Percentiles rank a stretch among this genome's conserved stretches.
Conservation (phyloP, 257 asterid genomes). For the Nicotiana noctiflora region DNA sequence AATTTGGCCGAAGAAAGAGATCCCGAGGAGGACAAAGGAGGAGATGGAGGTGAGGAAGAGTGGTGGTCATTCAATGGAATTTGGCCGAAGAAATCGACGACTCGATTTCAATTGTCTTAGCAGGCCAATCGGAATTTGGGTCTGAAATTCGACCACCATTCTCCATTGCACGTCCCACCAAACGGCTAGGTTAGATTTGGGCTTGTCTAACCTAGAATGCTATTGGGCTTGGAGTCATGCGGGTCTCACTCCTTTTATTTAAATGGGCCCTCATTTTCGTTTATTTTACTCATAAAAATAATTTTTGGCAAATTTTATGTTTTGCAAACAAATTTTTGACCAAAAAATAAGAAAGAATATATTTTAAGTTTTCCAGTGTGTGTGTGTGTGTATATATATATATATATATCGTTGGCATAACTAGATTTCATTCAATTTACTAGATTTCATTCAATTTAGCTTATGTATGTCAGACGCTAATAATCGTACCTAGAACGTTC, state of each 20-base stretch:
- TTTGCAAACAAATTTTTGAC: not conserved
- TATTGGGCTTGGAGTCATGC: not conserved
- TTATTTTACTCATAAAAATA: not conserved
- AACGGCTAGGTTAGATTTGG: not conserved
- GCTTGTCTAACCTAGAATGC: not conserved
- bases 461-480: no score
- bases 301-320: not conserved
- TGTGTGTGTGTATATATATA: no score
- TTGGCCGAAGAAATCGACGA: not conserved
- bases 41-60: not conserved
- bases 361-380: not conserved
- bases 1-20: slow-evolving; percentile 1
- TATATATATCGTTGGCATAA: no score
- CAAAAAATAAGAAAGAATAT: not conserved
- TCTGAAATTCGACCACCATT: not conserved
- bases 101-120: not conserved
- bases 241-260: not conserved
- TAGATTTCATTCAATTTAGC: not conserved
- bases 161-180: not conserved
- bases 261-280: not conserved
- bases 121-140: slow-evolving; percentile 10
- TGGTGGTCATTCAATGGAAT: not conserved
- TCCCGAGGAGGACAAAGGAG: not conserved
- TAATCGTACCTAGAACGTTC: no score
- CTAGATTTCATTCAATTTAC: no score